These are phyloP conservation scores for Mortierella sp. DNA, from an alignment of 371 early-diverging fungal species.

Conservation along the genomic window DNA sequence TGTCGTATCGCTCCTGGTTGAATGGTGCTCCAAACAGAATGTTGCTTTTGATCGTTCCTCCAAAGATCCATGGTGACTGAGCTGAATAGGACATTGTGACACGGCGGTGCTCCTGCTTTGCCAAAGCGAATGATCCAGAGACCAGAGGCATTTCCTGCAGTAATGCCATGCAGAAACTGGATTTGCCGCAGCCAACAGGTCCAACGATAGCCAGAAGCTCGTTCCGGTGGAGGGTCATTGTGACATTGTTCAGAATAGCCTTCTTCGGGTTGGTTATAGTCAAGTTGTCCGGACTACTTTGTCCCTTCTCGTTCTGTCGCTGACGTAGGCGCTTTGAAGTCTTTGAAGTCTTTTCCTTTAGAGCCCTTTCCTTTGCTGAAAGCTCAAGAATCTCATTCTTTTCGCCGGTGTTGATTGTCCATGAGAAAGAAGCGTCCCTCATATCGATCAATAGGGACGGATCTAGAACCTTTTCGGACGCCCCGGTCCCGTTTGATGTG, in stretches of 20 bases:
- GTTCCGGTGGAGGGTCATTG: constrained; percentile 26
- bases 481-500: neutral
- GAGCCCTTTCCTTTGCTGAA: constrained; percentile 30
- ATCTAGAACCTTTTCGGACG: constrained; percentile 27
- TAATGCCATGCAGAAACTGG: constrained; percentile 56
- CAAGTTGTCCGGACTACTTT: constrained; percentile 3
- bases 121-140: constrained; percentile 63
- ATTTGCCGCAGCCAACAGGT: constrained; percentile 54
- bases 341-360: too few species aligned
- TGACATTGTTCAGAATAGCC: constrained; percentile 38
- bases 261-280: constrained; percentile 11
- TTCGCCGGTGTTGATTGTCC: constrained; percentile 24
- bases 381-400: constrained; percentile 33
- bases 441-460: constrained; percentile 38
- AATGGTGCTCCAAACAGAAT: constrained; percentile 65
- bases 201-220: constrained; percentile 58
- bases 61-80: constrained; percentile 71
- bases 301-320: constrained; percentile 5
- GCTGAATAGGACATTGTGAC: constrained; percentile 51
- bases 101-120: constrained; percentile 22
- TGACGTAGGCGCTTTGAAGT: neutral
- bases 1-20: constrained; percentile 56
- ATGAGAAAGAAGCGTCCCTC: constrained; percentile 40
- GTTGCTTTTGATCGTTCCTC: constrained; percentile 64
- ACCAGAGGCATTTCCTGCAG: constrained; percentile 57